phyloP scores from a whole-genome alignment of 169 alveolate genomes.

The Eimeria maxima region DNA sequence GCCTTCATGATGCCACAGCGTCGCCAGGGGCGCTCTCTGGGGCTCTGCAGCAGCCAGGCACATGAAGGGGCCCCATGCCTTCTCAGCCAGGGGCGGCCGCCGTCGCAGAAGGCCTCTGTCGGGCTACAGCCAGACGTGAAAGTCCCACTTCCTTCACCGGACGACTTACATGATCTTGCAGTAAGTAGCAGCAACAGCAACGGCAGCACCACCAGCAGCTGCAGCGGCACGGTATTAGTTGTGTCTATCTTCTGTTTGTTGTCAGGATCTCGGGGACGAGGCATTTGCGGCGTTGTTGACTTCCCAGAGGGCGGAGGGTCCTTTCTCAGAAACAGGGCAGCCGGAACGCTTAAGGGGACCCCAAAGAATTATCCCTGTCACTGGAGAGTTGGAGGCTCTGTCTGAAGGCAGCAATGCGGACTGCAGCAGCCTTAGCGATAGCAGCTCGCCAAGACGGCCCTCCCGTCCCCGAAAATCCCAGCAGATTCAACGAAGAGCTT shows the following conservation, averaged over 20 bases:
- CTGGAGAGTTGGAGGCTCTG: conserved; percentile 27
- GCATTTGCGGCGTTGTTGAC: conserved; percentile 32
- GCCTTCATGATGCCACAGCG: not conserved
- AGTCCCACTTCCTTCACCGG: not conserved
- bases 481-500: not conserved
- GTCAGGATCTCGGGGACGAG: conserved; percentile 61
- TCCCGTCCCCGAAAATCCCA: not conserved
- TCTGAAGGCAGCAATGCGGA: conserved; percentile 66
- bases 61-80: not conserved
- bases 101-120: conserved; percentile 53
- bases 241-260: not conserved
- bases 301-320: conserved; percentile 8
- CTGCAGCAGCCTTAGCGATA: conserved; percentile 65
- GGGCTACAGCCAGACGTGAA: conserved; percentile 2
- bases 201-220: conserved; percentile 37
- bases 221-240: not conserved
- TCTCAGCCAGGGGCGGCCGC: conserved; percentile 13
- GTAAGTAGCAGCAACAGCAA: conserved; percentile 7
- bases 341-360: not conserved
- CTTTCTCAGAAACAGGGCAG: not conserved
- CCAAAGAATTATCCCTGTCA: not conserved
- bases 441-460: not conserved
- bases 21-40: not conserved
- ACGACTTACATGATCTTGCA: conserved; percentile 8
- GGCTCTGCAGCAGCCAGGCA: conserved; percentile 55